A percentile compares a stretch with the other conserved stretches of the same genome.
Evolutionary conservation across 257 asterid genomes (phyloP).

Genomic region (Petrea volubilis): DNA sequence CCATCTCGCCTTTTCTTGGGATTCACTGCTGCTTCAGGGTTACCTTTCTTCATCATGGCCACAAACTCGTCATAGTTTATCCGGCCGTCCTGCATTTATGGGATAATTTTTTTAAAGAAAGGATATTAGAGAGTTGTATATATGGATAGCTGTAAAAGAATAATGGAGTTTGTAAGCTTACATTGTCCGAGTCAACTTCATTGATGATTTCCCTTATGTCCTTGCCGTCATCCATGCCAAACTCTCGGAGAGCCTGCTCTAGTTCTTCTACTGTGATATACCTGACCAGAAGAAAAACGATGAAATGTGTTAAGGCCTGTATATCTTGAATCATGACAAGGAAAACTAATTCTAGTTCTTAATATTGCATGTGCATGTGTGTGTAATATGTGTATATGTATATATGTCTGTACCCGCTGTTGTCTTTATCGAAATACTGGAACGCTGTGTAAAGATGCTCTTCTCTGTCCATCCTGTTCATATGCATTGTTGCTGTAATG

Average conservation of each 20-base stretch:
- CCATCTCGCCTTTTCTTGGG: constrained; percentile 68
- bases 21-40: constrained; percentile 61
- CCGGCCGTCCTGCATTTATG: constrained; percentile 64
- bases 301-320: too few relatives aligned
- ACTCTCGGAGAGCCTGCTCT: constrained; percentile 79
- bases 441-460: constrained; percentile 70
- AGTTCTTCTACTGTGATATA: constrained; percentile 77
- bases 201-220: constrained; percentile 70
- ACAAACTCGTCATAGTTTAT: constrained; percentile 81
- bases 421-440: constrained; percentile 62
- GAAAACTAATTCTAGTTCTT: too few relatives aligned
- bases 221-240: constrained; percentile 67
- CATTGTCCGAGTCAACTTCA: constrained; percentile 78
- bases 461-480: constrained; percentile 66
- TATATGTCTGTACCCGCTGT: constrained; percentile 68
- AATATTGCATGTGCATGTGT: too few relatives aligned
- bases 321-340: neutral
- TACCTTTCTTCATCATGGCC: constrained; percentile 91
- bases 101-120: too few relatives aligned
- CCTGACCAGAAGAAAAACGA: constrained; percentile 27
- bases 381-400: too few relatives aligned
- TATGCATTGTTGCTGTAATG: constrained; percentile 70
- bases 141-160: too few relatives aligned
- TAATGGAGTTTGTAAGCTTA: constrained; percentile 24
- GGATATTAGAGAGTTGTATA: too few relatives aligned